Conservation (phyloP, 345 rosid species). For the Trapa bicornis region DNA sequence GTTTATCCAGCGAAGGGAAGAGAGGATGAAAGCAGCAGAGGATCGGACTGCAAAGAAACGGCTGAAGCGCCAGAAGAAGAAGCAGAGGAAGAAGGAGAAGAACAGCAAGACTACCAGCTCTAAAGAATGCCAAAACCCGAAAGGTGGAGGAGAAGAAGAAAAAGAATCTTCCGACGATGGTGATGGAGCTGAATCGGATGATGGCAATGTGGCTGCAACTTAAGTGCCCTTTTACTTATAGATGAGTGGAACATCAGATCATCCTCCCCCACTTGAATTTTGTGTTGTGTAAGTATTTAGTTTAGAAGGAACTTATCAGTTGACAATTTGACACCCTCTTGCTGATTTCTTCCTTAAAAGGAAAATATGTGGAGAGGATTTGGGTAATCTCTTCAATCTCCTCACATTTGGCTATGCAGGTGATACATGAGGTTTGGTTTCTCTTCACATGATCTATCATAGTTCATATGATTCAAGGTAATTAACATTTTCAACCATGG, state of each 20-base stretch:
- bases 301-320: background rate
- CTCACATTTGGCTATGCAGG: constrained; percentile 74
- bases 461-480: constrained; percentile 1
- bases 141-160: constrained; percentile 26
- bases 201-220: constrained; percentile 22
- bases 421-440: constrained; percentile 18
- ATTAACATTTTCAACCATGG: background rate
- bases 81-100: constrained; percentile 58
- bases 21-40: constrained; percentile 64
- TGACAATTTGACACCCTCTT: background rate
- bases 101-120: constrained; percentile 27
- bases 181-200: constrained; percentile 26
- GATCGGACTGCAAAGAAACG: constrained; percentile 82
- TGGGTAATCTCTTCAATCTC: constrained; percentile 62
- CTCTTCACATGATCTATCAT: background rate
- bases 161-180: constrained; percentile 23
- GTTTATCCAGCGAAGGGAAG: constrained; percentile 68
- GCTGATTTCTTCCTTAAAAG: background rate
- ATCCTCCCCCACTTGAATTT: background rate
- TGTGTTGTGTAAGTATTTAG: background rate
- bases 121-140: constrained; percentile 30
- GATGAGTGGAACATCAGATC: background rate
- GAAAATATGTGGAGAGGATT: background rate
- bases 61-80: constrained; percentile 77
- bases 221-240: constrained; percentile 3